Base-by-base conservation (phyloP, 805 yeast species). In the Yamadazyma paraphyllophila region DNA sequence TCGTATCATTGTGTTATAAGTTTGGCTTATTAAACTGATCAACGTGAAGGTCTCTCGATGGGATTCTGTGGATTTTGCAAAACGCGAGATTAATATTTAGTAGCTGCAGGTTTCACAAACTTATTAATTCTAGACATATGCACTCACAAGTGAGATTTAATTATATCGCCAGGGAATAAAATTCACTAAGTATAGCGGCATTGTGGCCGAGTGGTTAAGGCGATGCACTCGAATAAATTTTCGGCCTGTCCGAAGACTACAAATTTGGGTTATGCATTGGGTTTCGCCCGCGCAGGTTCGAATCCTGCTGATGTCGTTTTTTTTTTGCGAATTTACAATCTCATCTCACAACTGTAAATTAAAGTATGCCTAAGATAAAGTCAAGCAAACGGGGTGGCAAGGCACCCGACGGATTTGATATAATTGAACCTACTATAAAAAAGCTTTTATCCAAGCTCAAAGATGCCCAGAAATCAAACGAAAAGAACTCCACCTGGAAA, bases 371-470 rank as follows among this genome's bases (percentile, higher is more conserved):
- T 12, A 75, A 72, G 43, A 61, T 70, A 43, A 64, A 59, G 47
- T 53, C 61, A 29, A 64, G 73, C 1, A 65, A 59, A 36, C 63
- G 80, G 35, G 65, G 71, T 33, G 77, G 74, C 48, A 64, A 67
- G 29, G 83, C 91, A 0, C 97, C 97, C 1, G 81, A 74, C 2
- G 97, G 92, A 4, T 89, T 76, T 59, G 77, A 74, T 2, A 82
- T 81, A 53, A 75, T 90, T 10, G 80, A 80, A 50, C 83, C 87
- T 1, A 83, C 91, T 0, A 57, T 89, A 12, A 62, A 65, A 2
- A 83, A 83, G 45, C 84, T 84, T 53, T 78, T 74, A 14, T 67
- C 69, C 16, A 77, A 79, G 50, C 64, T 88, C 49, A 82, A 81
- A 60, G 82, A 77, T 26, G 69, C 69, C 1, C 74, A 69, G 46